phyloP scores from a whole-genome alignment of 148 eudicot genomes.

The Cornus suecica region DNA sequence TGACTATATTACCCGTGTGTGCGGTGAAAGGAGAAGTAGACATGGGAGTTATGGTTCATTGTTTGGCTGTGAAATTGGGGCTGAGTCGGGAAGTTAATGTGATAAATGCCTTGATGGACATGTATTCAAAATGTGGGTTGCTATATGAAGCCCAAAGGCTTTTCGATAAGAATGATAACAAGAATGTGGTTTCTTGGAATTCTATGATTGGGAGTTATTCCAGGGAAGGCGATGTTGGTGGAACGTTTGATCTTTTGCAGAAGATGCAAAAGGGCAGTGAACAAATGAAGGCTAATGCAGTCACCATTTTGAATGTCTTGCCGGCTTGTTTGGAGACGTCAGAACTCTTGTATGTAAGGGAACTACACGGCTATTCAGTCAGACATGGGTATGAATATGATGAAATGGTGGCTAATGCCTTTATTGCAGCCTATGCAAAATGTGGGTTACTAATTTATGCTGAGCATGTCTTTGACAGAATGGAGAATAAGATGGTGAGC shows the following conservation, averaged over 20 bases:
- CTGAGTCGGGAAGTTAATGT: constrained; percentile 39
- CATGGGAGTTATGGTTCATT: constrained; percentile 46
- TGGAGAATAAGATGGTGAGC: constrained; percentile 36
- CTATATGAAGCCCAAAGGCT: constrained; percentile 34
- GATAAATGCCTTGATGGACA: constrained; percentile 56
- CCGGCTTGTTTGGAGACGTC: constrained; percentile 38
- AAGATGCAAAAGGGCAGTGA: constrained; percentile 33
- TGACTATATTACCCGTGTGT: constrained; percentile 52
- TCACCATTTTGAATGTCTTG: constrained; percentile 52
- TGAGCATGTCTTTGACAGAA: constrained; percentile 30
- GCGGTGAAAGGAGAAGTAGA: constrained; percentile 34
- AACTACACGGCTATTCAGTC: constrained; percentile 57
- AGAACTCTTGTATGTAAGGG: constrained; percentile 42
- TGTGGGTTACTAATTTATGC: constrained; percentile 41
- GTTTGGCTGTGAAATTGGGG: constrained; percentile 51
- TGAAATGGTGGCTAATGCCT: constrained; percentile 48
- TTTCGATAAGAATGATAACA: constrained; percentile 38
- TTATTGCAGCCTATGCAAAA: constrained; percentile 57
- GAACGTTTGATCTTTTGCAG: constrained; percentile 36
- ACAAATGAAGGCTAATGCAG: constrained; percentile 33
- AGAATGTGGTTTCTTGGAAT: constrained; percentile 64
- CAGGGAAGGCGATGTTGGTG: constrained; percentile 27
- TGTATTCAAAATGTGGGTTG: constrained; percentile 63
- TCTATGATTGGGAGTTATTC: constrained; percentile 50
- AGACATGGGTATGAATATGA: constrained; percentile 39